Evolutionary conservation across 345 rosid genomes (phyloP).

Genomic region (Citrus glauca): DNA sequence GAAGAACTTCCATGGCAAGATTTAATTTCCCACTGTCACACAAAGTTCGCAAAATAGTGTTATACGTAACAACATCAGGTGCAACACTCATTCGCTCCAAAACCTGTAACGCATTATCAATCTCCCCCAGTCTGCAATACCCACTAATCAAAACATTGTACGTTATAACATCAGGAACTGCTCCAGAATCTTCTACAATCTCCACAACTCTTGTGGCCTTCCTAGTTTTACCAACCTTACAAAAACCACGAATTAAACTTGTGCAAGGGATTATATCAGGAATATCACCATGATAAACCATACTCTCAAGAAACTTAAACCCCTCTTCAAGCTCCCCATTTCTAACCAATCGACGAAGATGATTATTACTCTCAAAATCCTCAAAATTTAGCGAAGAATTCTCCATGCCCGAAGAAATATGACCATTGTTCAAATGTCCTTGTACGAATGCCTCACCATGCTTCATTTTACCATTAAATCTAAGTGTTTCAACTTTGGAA

Average conservation of each 20-base stretch:
- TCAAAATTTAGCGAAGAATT: slow-evolving; percentile 37
- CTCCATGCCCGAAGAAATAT: slow-evolving; percentile 21
- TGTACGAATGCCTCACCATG: slow-evolving; percentile 25
- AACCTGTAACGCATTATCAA: slow-evolving; percentile 56
- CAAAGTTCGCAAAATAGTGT: slow-evolving; percentile 70
- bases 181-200: slow-evolving; percentile 71
- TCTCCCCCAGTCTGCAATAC: slow-evolving; percentile 78
- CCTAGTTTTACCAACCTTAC: slow-evolving; percentile 61
- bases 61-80: slow-evolving; percentile 81
- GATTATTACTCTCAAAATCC: slow-evolving; percentile 60
- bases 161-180: slow-evolving; percentile 71
- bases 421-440: slow-evolving; percentile 45
- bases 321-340: slow-evolving; percentile 63
- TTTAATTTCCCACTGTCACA: slow-evolving; percentile 72
- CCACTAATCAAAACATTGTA: slow-evolving; percentile 81
- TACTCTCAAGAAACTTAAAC: slow-evolving; percentile 65
- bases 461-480: slow-evolving; percentile 41
- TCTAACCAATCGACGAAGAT: slow-evolving; percentile 55
- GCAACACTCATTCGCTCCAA: slow-evolving; percentile 75
- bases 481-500: slow-evolving; percentile 38
- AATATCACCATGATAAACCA: slow-evolving; percentile 69
- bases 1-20: slow-evolving; percentile 77
- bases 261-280: slow-evolving; percentile 76
- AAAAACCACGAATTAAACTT: slow-evolving; percentile 72
- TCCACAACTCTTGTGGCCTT: slow-evolving; percentile 75